These are phyloP conservation scores for Gossypium ekmanianum DNA, from an alignment of 345 rosid species.

Conservation along the genomic window DNA sequence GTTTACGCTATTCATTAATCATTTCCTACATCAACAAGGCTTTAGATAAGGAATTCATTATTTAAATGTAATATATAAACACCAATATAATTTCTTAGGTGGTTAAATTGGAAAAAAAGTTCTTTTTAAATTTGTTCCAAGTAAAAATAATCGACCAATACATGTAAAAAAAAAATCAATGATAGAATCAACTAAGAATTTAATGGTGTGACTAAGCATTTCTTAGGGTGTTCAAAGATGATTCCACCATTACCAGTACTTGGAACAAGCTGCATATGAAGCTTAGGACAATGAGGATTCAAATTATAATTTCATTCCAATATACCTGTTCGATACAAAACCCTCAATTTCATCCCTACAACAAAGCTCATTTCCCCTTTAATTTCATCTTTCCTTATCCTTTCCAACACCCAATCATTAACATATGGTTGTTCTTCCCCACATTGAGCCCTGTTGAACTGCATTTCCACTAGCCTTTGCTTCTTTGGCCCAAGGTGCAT, in stretches of 20 bases:
- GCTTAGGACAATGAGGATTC: constrained; percentile 19
- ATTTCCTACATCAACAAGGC: too few relatives aligned
- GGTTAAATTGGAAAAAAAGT: too few relatives aligned
- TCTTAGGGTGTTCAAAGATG: constrained; percentile 9
- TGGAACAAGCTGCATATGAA: constrained; percentile 5
- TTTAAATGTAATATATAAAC: too few relatives aligned
- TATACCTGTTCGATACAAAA: constrained; percentile 21
- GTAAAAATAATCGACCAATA: too few relatives aligned
- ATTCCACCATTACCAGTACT: constrained; percentile 17
- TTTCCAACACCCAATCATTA: constrained; percentile 19
- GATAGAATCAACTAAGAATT: not conserved
- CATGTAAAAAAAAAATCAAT: too few relatives aligned
- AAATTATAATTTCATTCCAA: constrained; percentile 27
- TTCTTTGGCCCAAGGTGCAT: constrained; percentile 24
- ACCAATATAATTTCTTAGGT: too few relatives aligned
- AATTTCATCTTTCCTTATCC: constrained; percentile 19
- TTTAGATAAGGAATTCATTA: too few relatives aligned
- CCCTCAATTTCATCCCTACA: constrained; percentile 17
- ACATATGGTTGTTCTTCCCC: constrained; percentile 26
- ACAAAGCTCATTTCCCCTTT: constrained; percentile 11
- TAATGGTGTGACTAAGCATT: constrained; percentile 13
- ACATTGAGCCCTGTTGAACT: constrained; percentile 17
- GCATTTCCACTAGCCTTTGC: constrained; percentile 20
- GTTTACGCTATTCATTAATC: too few relatives aligned
- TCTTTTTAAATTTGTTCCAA: too few relatives aligned